phyloP scores from a whole-genome alignment of 352 stramenopile species.

The Phytophthora sansomeana region DNA sequence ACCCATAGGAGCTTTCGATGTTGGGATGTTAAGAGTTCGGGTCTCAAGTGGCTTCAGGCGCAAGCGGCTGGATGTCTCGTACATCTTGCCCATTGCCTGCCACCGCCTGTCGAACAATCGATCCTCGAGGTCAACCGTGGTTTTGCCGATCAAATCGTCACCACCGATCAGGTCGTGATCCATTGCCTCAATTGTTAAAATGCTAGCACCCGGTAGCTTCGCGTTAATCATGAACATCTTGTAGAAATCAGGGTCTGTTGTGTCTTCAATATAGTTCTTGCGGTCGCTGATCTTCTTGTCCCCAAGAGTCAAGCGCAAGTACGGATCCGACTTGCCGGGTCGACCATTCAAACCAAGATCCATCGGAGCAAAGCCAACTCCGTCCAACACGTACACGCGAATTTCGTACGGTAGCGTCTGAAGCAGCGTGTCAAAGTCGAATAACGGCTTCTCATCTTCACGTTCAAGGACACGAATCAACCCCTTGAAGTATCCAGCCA shows the following conservation, averaged over 20 bases:
- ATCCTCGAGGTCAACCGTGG: conserved; percentile 95
- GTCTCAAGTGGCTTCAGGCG: conserved; percentile 81
- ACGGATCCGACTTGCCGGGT: conserved; percentile 90
- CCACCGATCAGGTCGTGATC: conserved; percentile 91
- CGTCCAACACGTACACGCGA: conserved; percentile 90
- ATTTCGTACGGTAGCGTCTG: conserved; percentile 84
- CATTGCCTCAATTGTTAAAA: conserved; percentile 90
- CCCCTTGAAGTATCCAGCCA: conserved; percentile 92
- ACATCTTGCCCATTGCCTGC: conserved; percentile 89
- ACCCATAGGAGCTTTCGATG: conserved; percentile 85
- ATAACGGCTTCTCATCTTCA: conserved; percentile 80
- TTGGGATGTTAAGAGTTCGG: conserved; percentile 88
- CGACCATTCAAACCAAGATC: conserved; percentile 85
- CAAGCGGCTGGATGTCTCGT: conserved; percentile 76
- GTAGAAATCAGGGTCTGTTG: conserved; percentile 92
- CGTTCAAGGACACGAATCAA: conserved; percentile 89
- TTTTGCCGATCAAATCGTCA: conserved; percentile 93
- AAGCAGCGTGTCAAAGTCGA: conserved; percentile 77
- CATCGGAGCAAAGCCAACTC: conserved; percentile 86
- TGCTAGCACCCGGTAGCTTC: conserved; percentile 85
- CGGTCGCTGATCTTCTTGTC: conserved; percentile 89
- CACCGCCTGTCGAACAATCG: conserved; percentile 91
- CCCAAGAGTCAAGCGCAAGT: conserved; percentile 85
- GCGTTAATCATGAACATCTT: conserved; percentile 90
- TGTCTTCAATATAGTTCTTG: conserved; percentile 92